Evolutionary conservation across 352 stramenopile genomes (phyloP).

Genomic region (Thraustochytrium striatum): DNA sequence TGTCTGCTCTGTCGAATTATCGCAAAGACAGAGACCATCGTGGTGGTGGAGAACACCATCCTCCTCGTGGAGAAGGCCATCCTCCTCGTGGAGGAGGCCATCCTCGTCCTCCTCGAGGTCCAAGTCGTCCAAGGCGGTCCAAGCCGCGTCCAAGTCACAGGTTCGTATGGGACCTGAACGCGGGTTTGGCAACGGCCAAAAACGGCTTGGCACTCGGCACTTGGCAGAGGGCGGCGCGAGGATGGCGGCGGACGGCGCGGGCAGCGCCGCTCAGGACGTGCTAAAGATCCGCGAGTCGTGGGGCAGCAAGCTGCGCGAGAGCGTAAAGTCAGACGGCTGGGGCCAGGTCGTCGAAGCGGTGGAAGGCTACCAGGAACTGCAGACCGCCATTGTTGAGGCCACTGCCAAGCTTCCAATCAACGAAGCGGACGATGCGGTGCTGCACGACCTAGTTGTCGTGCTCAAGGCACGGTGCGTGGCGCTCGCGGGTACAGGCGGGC

Average conservation of each 20-base stretch:
- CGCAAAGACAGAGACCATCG: too few species aligned
- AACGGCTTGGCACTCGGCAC: too few species aligned
- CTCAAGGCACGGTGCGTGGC: constrained; percentile 2
- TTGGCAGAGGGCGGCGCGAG: too few species aligned
- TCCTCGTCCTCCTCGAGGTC: too few species aligned
- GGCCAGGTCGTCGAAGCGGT: constrained; percentile 34
- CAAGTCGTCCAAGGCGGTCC: too few species aligned
- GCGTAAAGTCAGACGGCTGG: constrained; percentile 25
- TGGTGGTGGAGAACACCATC: too few species aligned
- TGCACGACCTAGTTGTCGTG: neutral
- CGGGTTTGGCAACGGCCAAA: too few species aligned
- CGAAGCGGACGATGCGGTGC: neutral
- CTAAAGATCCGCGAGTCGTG: neutral
- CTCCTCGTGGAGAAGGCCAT: too few species aligned
- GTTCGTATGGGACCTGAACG: too few species aligned
- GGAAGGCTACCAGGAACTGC: neutral
- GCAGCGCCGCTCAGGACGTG: neutral
- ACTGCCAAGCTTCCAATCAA: neutral
- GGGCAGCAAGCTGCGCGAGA: neutral
- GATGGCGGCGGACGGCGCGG: neutral
- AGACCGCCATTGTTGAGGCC: neutral
- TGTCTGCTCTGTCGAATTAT: too few species aligned
- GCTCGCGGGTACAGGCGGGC: neutral
- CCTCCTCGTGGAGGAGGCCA: too few species aligned
- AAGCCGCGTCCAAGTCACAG: too few species aligned